Evolutionary conservation across 2,329 filamentous ascomycete genomes (phyloP).

Genomic region (Colletotrichum eremochloae): DNA sequence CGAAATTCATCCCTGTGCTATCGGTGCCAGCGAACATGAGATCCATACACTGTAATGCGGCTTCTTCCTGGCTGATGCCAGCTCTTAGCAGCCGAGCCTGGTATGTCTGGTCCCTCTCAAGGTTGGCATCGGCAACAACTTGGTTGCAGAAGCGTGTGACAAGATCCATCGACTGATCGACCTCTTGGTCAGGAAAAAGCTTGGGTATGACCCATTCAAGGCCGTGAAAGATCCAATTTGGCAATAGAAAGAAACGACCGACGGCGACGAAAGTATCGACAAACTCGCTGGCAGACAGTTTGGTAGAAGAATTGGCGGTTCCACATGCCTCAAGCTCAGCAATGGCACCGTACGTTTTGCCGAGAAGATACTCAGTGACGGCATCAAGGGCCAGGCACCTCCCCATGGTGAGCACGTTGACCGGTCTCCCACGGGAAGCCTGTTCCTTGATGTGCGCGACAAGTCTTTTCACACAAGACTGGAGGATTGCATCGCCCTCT

Average conservation of each 20-base stretch:
- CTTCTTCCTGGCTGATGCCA: slow-evolving; percentile 1
- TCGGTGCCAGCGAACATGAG: slow-evolving; percentile 21
- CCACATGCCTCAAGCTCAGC: background rate
- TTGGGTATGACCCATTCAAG: slow-evolving; percentile 8
- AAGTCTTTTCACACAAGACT: background rate
- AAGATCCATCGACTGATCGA: slow-evolving; percentile 9
- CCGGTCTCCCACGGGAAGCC: background rate
- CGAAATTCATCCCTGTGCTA: slow-evolving; percentile 21
- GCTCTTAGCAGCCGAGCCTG: background rate
- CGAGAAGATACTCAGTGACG: background rate
- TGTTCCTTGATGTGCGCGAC: background rate
- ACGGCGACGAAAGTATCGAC: slow-evolving; percentile 21
- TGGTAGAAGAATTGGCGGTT: background rate
- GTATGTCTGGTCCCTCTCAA: slow-evolving; percentile 11
- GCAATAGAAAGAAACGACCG: slow-evolving; percentile 8
- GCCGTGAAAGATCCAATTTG: background rate
- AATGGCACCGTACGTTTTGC: slow-evolving; percentile 9
- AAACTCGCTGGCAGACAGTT: slow-evolving; percentile 14
- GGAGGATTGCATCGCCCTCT: slow-evolving; percentile 7
- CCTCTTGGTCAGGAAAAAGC: background rate
- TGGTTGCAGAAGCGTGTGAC: slow-evolving; percentile 12
- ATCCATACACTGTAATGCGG: slow-evolving; percentile 15
- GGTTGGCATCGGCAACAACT: background rate
- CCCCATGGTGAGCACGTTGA: slow-evolving; percentile 10
- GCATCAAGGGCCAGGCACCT: slow-evolving; percentile 9